A percentile compares a stretch with the other conserved stretches of the same genome.
Evolutionary conservation across 306 rosid genomes (phyloP).

Genomic region (Erythrophleum fordii): DNA sequence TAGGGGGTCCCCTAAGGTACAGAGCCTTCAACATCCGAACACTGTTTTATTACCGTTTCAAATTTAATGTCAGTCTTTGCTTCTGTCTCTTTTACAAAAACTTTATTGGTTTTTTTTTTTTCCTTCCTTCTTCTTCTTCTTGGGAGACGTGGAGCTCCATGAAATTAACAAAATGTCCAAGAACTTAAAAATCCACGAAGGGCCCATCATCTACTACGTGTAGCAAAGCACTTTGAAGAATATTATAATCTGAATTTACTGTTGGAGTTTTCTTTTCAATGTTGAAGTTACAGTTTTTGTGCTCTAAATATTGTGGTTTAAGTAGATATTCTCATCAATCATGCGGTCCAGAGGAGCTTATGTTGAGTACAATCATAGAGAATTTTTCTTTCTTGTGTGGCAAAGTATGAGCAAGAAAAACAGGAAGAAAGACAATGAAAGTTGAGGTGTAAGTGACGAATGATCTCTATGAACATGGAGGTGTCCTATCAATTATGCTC

Average conservation of each 20-base stretch:
- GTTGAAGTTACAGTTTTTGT: not conserved
- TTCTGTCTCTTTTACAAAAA: slow-evolving; percentile 33
- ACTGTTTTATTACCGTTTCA: slow-evolving; percentile 55
- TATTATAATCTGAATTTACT: not conserved
- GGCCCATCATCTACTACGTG: not conserved
- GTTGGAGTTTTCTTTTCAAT: not conserved
- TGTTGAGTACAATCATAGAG: not conserved
- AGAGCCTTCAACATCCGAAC: slow-evolving; percentile 50
- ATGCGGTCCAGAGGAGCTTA: slow-evolving; percentile 15
- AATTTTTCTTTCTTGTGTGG: not conserved
- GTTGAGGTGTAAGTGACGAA: slow-evolving; percentile 35
- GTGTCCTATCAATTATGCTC: slow-evolving; percentile 50
- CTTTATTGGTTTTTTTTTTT: slow-evolving; percentile 14
- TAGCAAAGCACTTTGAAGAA: not conserved
- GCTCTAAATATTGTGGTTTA: not conserved
- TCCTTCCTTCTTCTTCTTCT: not conserved
- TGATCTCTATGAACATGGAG: slow-evolving; percentile 36
- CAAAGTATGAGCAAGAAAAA: not conserved
- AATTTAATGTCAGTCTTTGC: slow-evolving; percentile 47
- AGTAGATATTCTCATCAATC: slow-evolving; percentile 16
- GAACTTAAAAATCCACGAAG: not conserved
- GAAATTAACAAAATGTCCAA: slow-evolving; percentile 12
- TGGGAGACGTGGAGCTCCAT: slow-evolving; percentile 36
- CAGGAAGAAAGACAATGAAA: slow-evolving; percentile 36
- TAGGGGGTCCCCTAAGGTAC: slow-evolving; percentile 35